Evolutionary conservation across 768 basidiomycete species (phyloP).

Genomic region (Infundibulicybe gibba): DNA sequence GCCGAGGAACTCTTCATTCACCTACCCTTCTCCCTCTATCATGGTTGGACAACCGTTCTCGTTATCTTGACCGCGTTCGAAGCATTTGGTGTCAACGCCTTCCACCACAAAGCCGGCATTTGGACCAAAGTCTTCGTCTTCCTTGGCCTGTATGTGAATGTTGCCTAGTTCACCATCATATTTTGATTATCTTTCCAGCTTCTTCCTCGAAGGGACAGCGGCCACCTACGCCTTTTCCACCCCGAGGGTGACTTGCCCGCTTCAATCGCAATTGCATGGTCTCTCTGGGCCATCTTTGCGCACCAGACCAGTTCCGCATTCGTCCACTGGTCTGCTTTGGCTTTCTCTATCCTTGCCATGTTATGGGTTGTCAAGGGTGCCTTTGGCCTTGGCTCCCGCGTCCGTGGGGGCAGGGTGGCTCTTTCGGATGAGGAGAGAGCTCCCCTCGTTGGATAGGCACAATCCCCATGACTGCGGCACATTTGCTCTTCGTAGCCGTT

Average conservation of each 20-base stretch:
- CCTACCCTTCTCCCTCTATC: constrained; percentile 94
- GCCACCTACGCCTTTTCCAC: constrained; percentile 94
- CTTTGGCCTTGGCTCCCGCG: constrained; percentile 46
- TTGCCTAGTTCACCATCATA: background rate
- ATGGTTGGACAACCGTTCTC: constrained; percentile 88
- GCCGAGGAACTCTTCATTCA: constrained; percentile 89
- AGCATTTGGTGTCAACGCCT: constrained; percentile 82
- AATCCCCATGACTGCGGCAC: background rate
- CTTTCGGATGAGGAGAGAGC: constrained; percentile 86
- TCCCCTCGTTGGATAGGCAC: constrained; percentile 55
- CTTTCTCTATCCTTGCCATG: constrained; percentile 78
- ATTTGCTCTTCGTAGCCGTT: too few species aligned
- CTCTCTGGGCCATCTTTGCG: constrained; percentile 90
- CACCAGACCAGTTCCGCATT: constrained; percentile 67
- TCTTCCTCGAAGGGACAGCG: constrained; percentile 91
- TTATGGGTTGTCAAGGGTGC: constrained; percentile 82
- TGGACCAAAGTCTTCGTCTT: constrained; percentile 97
- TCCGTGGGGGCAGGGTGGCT: constrained; percentile 48
- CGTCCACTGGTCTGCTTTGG: constrained; percentile 89
- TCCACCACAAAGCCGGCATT: constrained; percentile 61
- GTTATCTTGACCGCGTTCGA: constrained; percentile 82
- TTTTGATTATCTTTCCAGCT: constrained; percentile 34
- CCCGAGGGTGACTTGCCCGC: constrained; percentile 91
- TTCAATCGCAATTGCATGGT: constrained; percentile 87
- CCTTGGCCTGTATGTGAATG: constrained; percentile 67